Evolutionary conservation across 371 early-diverging fungal genomes (phyloP).

Genomic region (Modicella reniformis): DNA sequence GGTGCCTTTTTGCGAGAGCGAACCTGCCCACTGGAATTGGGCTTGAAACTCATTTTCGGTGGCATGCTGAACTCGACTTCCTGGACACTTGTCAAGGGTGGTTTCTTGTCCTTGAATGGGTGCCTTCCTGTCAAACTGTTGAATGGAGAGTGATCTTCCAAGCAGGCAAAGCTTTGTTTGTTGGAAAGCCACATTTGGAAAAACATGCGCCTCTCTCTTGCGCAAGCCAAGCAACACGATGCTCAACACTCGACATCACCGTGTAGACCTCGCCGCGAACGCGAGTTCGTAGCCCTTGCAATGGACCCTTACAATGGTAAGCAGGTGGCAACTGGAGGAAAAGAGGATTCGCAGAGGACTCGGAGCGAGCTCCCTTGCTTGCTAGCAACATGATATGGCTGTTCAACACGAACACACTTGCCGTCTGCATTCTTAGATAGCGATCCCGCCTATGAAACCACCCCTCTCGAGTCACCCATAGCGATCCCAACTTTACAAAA

Average conservation of each 20-base stretch:
- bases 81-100: neutral
- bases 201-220: constrained; percentile 1
- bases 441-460: constrained; percentile 70
- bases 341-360: neutral
- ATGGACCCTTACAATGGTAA: constrained; percentile 49
- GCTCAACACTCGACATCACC: neutral
- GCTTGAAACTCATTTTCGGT: constrained; percentile 47
- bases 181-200: constrained; percentile 39
- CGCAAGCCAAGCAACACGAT: neutral
- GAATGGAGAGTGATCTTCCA: neutral
- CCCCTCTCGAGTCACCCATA: constrained; percentile 66
- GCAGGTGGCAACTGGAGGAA: neutral
- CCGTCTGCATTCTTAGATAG: constrained; percentile 43
- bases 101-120: neutral
- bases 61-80: constrained; percentile 25
- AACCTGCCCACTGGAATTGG: constrained; percentile 31
- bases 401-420: neutral
- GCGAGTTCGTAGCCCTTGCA: too few relatives aligned
- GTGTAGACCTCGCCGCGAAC: neutral
- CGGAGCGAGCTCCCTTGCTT: neutral
- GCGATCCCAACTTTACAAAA: constrained; percentile 66
- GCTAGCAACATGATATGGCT: neutral
- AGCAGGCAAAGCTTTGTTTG: too few relatives aligned
- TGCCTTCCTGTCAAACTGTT: neutral
- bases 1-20: constrained; percentile 36